Conservation (phyloP, 192 early-diverging fungal genomes). For the Entomortierella beljakovae region DNA sequence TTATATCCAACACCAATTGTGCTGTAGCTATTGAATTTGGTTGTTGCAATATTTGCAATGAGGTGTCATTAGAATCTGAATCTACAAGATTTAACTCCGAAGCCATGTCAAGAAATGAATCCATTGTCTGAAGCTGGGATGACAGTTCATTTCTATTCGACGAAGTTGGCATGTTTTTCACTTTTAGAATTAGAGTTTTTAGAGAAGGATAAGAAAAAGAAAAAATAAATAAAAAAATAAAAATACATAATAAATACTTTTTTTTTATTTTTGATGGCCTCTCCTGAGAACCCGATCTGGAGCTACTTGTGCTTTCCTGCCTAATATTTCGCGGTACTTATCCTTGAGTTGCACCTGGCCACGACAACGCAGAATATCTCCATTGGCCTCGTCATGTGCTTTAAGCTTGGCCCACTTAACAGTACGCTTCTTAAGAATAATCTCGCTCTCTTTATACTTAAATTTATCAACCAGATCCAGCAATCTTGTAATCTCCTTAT, state of each 20-base stretch:
- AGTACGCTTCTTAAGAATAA: neutral
- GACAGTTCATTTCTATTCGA: slow-evolving; percentile 4
- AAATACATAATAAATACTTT: neutral
- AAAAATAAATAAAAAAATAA: neutral
- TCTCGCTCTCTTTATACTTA: neutral
- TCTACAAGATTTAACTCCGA: slow-evolving; percentile 9
- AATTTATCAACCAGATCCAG: slow-evolving; percentile 16
- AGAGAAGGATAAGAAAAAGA: neutral
- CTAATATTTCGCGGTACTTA: slow-evolving; percentile 36
- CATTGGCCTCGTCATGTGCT: slow-evolving; percentile 15
- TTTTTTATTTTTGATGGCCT: neutral
- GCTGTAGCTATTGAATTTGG: slow-evolving; percentile 3
- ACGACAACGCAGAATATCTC: slow-evolving; percentile 19
- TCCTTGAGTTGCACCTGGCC: slow-evolving; percentile 45
- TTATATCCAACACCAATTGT: slow-evolving; percentile 5
- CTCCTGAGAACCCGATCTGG: too few species aligned
- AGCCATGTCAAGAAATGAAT: slow-evolving; percentile 17
- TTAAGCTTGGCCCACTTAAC: slow-evolving; percentile 33
- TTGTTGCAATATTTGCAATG: neutral
- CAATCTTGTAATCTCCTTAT: slow-evolving; percentile 18
- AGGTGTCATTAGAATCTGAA: neutral
- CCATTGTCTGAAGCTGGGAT: slow-evolving; percentile 11
- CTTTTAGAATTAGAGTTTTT: neutral
- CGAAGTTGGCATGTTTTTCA: neutral
- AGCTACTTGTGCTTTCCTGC: too few species aligned